Conservation (phyloP, 129 eudicot genomes). For the Ambrosia trifida region DNA sequence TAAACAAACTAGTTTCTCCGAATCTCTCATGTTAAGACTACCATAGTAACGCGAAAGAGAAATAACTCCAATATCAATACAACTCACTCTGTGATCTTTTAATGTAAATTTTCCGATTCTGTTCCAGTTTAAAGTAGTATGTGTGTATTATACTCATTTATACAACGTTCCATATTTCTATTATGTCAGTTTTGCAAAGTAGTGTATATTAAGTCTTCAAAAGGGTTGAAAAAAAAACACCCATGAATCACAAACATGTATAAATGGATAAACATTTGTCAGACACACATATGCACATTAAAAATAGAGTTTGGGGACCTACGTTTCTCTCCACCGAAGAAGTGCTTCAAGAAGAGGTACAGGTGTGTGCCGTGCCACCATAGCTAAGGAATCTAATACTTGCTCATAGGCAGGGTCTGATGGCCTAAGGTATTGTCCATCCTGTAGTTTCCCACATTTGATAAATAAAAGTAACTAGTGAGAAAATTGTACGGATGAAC, state of each 20-base stretch:
- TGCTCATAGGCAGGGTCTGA: conserved; percentile 99
- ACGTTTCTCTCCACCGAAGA: conserved; percentile 98
- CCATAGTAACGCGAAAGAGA: no score
- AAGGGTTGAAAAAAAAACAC: not conserved
- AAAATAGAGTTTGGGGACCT: conserved; percentile 16
- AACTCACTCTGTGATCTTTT: not conserved
- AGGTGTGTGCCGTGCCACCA: conserved; percentile 99
- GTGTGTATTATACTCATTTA: conserved; percentile 3
- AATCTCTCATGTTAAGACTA: not conserved
- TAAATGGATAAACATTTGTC: not conserved
- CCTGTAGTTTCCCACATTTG: conserved; percentile 48
- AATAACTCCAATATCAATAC: not conserved
- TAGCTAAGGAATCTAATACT: conserved; percentile 93
- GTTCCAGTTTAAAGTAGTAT: not conserved
- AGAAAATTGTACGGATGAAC: conserved; percentile 11
- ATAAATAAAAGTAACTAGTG: not conserved
- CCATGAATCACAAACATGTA: conserved; percentile 6
- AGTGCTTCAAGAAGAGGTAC: conserved; percentile 97
- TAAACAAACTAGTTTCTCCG: not conserved
- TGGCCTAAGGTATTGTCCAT: conserved; percentile 99
- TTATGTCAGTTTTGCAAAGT: not conserved
- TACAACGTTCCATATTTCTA: not conserved
- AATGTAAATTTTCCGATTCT: not conserved
- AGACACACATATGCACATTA: not conserved
- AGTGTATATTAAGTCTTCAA: not conserved